Evolutionary conservation across 306 rosid genomes (phyloP), one percentile per base, ranked within the genome.

Genomic region (Lathyrus tuberosus): DNA sequence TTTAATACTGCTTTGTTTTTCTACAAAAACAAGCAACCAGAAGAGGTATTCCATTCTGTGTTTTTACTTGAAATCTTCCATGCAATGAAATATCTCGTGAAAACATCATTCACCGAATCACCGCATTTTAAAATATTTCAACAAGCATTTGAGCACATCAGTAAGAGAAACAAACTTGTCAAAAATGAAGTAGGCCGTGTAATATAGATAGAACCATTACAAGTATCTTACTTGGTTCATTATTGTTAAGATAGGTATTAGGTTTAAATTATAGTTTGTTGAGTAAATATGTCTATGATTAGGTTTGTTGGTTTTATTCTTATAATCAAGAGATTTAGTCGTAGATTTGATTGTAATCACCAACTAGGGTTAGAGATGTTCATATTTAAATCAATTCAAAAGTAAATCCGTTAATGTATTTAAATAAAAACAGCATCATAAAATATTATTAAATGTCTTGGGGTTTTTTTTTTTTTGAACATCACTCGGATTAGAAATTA

Each of bases 1-100:
- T 71, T 87, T 84, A 88, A 87, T 73, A 83, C 82, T 10, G 85
- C 78, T 48, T 70, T 88, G 67, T 68, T 64, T 80, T 77, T 90
- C 71, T 81, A 85, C 85, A 72, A 79, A 78, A 83, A 83, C 74
- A 81, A 83, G 84, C 84, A 85, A 71, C 76, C 64, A 41, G 63
- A 60, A 71, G 87, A 93, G 98, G 98, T 90, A 78, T 30, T 24
- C 35, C 58, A 44, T 76, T 66, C 41, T 16, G 30, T 35, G n/a
- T 26, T 43, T 61, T 10, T 54, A 54, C 42, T 48, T 22, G 43
- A 58, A 53, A 42, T 69, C 8, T 54, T 18, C 54, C 4, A 43
- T 65, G 52, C 46, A 30, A 49, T 48, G 74, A 56, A 69, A 73
- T 42, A 52, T 68, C 15, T 73, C 43, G 10, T 17, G 20, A 14